Conservation (phyloP, 306 rosid species). For the Sicyos edulis region DNA sequence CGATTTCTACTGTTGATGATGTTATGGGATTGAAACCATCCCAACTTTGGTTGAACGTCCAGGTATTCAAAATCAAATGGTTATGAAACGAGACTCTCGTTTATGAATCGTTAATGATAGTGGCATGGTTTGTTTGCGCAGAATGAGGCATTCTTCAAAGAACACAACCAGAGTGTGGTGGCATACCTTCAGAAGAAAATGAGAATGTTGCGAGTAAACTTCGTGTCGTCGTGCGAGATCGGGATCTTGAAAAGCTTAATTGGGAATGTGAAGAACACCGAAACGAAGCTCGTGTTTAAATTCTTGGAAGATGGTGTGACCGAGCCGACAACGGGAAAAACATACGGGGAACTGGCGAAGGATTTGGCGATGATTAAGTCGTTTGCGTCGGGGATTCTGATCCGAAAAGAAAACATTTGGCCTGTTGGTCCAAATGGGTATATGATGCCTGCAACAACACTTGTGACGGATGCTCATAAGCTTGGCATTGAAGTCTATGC, state of each 20-base stretch:
- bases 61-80: slow-evolving; percentile 31
- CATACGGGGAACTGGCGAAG: slow-evolving; percentile 41
- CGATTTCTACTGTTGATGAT: slow-evolving; percentile 43
- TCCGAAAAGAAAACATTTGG: slow-evolving; percentile 67
- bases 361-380: slow-evolving; percentile 48
- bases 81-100: no score
- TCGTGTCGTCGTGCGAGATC: slow-evolving; percentile 66
- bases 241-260: slow-evolving; percentile 55
- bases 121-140: slow-evolving; percentile 26
- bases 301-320: slow-evolving; percentile 34
- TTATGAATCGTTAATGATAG: no score
- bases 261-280: slow-evolving; percentile 35
- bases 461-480: slow-evolving; percentile 75
- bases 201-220: slow-evolving; percentile 23
- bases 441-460: slow-evolving; percentile 46
- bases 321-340: slow-evolving; percentile 54
- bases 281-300: slow-evolving; percentile 55
- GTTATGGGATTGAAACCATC: slow-evolving; percentile 20
- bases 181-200: slow-evolving; percentile 30
- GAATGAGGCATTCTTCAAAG: slow-evolving; percentile 52
- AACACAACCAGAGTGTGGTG: slow-evolving; percentile 28
- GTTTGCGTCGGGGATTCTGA: slow-evolving; percentile 71
- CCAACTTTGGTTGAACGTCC: slow-evolving; percentile 62
- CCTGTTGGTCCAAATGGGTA: slow-evolving; percentile 44
- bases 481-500: slow-evolving; percentile 77